Evolutionary conservation across 2,329 filamentous ascomycete species (phyloP).

Genomic region (Botryotinia calthae): DNA sequence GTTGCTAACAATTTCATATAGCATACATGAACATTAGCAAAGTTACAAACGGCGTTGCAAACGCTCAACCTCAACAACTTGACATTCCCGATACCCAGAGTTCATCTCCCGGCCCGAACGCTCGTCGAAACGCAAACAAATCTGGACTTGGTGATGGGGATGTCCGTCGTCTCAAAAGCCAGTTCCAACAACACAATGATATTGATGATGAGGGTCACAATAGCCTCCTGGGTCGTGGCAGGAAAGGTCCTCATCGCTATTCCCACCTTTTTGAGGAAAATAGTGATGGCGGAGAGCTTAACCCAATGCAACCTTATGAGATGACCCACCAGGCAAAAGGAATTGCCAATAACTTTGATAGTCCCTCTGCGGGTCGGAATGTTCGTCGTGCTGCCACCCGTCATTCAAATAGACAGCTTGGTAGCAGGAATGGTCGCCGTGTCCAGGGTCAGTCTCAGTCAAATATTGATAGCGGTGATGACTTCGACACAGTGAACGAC

Average conservation of each 20-base stretch:
- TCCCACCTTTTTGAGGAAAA: background rate
- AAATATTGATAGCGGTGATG: background rate
- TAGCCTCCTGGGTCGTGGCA: background rate
- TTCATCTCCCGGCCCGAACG: background rate
- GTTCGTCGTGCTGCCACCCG: background rate
- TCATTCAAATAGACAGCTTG: background rate
- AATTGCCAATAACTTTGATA: background rate
- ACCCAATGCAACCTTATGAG: background rate
- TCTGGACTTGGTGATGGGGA: background rate
- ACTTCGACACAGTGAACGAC: background rate
- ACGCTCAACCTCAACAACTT: background rate
- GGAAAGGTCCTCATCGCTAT: background rate
- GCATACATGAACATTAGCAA: constrained; percentile 5
- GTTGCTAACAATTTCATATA: background rate
- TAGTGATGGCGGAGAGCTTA: background rate
- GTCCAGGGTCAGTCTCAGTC: background rate
- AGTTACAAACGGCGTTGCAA: background rate
- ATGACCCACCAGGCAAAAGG: background rate
- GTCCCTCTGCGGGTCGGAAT: background rate
- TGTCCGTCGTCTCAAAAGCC: background rate
- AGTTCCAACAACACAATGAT: background rate
- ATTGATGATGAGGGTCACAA: background rate
- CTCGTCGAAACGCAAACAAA: background rate
- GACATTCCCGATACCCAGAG: background rate
- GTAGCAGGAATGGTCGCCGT: background rate